phyloP scores from a whole-genome alignment of 1,284 basidiomycete species.

The Tylopilus sp. region DNA sequence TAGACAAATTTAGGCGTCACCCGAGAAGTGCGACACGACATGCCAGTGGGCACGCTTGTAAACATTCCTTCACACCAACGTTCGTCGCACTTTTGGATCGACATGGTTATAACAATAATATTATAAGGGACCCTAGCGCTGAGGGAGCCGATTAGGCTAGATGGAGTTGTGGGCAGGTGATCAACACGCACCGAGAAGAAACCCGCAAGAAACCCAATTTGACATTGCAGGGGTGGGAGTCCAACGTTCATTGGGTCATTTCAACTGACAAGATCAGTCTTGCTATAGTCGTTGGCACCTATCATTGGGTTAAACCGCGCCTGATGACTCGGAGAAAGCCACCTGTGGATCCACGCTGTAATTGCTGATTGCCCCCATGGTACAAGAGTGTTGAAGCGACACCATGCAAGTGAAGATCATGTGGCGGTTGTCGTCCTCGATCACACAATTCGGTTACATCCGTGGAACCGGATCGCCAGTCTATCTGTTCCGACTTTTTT shows the following conservation, averaged over 20 bases:
- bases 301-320: neutral
- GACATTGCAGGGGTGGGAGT: neutral
- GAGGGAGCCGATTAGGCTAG: neutral
- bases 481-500: too few relatives aligned
- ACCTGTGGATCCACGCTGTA: neutral
- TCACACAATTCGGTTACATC: neutral
- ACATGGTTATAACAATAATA: neutral
- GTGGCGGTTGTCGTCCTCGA: neutral
- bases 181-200: neutral
- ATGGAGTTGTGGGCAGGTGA: neutral
- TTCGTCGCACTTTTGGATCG: neutral
- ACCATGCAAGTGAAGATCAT: neutral
- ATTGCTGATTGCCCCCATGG: neutral
- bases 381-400: too few relatives aligned
- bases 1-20: slow-evolving; percentile 13
- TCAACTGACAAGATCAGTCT: neutral
- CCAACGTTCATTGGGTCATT: neutral
- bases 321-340: neutral
- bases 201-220: neutral
- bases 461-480: too few relatives aligned
- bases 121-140: neutral
- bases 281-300: neutral
- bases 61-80: slow-evolving; percentile 9
- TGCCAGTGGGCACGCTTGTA: neutral
- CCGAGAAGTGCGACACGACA: neutral